Evolutionary conservation across 208 protist genomes (phyloP).

Genomic region (Naegleria gruberi): DNA sequence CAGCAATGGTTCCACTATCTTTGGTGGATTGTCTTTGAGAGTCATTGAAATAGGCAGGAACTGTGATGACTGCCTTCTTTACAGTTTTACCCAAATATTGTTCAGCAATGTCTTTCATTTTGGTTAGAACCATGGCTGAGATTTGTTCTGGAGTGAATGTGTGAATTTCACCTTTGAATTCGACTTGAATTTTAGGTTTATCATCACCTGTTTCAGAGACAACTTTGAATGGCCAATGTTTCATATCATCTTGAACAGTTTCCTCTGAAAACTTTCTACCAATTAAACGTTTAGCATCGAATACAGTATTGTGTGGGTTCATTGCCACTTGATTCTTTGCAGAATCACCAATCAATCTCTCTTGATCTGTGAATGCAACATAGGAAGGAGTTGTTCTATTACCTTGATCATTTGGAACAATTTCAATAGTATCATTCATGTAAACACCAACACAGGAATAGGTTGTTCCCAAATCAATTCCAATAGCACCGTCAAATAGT

Average conservation of each 20-base stretch:
- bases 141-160: conserved; percentile 36
- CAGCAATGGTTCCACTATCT: conserved; percentile 72
- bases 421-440: conserved; percentile 54
- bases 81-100: conserved; percentile 62
- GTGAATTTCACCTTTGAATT: conserved; percentile 39
- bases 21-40: conserved; percentile 83
- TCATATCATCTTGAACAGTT: too few relatives aligned
- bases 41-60: conserved; percentile 90
- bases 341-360: conserved; percentile 69
- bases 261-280: too few relatives aligned
- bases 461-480: conserved; percentile 68
- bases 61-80: conserved; percentile 75
- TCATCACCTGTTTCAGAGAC: conserved; percentile 72
- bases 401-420: conserved; percentile 87
- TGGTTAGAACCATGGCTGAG: conserved; percentile 18
- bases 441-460: conserved; percentile 58
- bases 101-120: conserved; percentile 28
- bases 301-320: conserved; percentile 79
- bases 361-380: conserved; percentile 85
- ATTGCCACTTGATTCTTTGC: conserved; percentile 78
- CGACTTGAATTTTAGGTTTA: conserved; percentile 62
- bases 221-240: too few relatives aligned
- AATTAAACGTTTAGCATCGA: conserved; percentile 92
- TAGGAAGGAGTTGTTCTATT: conserved; percentile 86
- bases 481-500: conserved; percentile 38